Conservation (phyloP, 2,329 filamentous ascomycete species). For the Trichoderma breve region DNA sequence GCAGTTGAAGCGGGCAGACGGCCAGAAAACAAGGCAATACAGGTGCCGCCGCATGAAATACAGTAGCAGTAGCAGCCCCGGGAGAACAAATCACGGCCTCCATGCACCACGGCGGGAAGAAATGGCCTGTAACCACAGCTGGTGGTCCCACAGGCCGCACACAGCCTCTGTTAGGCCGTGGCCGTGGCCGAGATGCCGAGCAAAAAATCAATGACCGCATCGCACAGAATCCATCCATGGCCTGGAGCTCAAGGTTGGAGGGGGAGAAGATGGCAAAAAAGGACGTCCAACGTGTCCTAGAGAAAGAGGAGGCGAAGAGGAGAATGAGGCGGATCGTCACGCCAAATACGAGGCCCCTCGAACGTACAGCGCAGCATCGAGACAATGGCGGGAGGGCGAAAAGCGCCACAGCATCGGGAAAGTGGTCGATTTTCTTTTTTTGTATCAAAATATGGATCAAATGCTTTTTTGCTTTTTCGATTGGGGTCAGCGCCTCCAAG, state of each 20-base stretch:
- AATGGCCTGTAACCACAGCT: not conserved
- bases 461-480: not conserved
- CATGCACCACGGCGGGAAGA: not conserved
- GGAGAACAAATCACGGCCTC: not conserved
- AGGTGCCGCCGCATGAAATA: not conserved
- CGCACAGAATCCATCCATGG: not conserved
- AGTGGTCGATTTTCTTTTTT: not conserved
- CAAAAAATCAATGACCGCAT: conserved; percentile 14
- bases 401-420: not conserved
- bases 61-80: not conserved
- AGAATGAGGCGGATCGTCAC: not conserved
- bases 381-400: not conserved
- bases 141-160: conserved; percentile 5
- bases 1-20: not conserved
- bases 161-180: conserved; percentile 12
- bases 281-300: not conserved
- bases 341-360: not conserved
- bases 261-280: not conserved
- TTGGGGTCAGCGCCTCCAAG: not conserved
- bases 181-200: conserved; percentile 9
- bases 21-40: not conserved
- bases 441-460: not conserved
- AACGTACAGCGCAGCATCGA: not conserved
- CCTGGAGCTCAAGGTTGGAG: not conserved
- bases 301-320: not conserved